Evolutionary conservation across 2,329 filamentous ascomycete species (phyloP).

Genomic region (Rugonectria rugulosa): DNA sequence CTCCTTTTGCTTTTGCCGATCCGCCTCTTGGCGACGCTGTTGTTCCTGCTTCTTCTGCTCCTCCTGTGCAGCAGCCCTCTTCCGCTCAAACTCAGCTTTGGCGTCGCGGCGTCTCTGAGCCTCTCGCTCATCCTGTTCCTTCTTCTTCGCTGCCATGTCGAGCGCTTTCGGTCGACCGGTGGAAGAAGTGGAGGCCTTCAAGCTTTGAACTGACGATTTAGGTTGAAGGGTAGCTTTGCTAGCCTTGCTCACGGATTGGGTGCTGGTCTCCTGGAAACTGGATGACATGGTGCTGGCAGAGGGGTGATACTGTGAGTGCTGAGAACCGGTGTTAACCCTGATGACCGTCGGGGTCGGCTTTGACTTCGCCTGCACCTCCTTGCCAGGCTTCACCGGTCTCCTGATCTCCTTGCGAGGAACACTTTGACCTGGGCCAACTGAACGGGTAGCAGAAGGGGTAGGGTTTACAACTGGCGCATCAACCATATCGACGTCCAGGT

Average conservation of each 20-base stretch:
- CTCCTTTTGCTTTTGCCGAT: conserved; percentile 68
- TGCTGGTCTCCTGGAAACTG: conserved; percentile 58
- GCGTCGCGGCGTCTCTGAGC: conserved; percentile 80
- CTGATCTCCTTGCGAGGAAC: conserved; percentile 62
- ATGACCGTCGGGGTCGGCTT: conserved; percentile 76
- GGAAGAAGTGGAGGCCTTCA: conserved; percentile 65
- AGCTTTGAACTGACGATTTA: conserved; percentile 63
- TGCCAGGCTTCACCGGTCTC: conserved; percentile 68
- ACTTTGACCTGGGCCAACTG: conserved; percentile 55
- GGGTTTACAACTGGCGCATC: conserved; percentile 64
- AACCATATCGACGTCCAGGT: conserved; percentile 62
- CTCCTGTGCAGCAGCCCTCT: conserved; percentile 71
- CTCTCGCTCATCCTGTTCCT: conserved; percentile 84
- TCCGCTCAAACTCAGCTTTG: conserved; percentile 82
- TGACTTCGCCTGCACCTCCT: conserved; percentile 63
- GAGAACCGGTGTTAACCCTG: conserved; percentile 72
- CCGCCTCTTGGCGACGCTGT: conserved; percentile 66
- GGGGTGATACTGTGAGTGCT: conserved; percentile 66
- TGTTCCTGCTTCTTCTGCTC: conserved; percentile 69
- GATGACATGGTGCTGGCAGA: conserved; percentile 65
- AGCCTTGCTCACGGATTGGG: conserved; percentile 65
- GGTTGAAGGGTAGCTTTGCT: conserved; percentile 72
- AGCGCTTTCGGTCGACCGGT: conserved; percentile 74
- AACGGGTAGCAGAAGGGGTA: conserved; percentile 66
- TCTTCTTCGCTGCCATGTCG: conserved; percentile 80